A percentile compares a stretch with the other conserved stretches of the same genome.
These are phyloP conservation scores for Camellia japonica DNA, from an alignment of 148 eudicot species.

Conservation along the genomic window DNA sequence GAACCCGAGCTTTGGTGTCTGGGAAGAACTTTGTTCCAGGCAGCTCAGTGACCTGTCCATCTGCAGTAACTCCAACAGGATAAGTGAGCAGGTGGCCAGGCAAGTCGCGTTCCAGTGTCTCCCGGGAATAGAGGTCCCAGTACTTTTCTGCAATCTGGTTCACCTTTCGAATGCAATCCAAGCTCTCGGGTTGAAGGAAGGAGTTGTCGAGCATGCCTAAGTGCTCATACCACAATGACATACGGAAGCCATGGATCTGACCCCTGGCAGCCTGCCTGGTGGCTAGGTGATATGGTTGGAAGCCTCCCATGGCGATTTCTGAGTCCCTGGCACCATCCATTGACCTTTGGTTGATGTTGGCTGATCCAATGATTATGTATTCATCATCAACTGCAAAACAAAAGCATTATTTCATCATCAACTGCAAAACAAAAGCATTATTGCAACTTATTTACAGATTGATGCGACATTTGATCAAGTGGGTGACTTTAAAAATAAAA, in stretches of 20 bases:
- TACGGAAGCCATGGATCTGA: conserved; percentile 45
- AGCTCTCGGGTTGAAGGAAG: conserved; percentile 34
- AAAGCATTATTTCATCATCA: background rate
- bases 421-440: too few species aligned
- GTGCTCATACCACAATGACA: conserved; percentile 57
- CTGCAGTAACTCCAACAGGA: conserved; percentile 30
- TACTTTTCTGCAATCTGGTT: conserved; percentile 35
- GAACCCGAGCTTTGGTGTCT: conserved; percentile 33
- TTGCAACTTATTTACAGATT: too few species aligned
- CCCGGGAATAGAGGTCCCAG: conserved; percentile 41
- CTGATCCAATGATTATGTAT: conserved; percentile 27
- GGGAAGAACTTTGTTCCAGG: conserved; percentile 33
- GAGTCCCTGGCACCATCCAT: conserved; percentile 58
- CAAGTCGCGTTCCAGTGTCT: conserved; percentile 32
- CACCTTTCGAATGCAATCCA: conserved; percentile 40
- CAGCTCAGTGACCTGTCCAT: conserved; percentile 37
- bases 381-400: conserved; percentile 46
- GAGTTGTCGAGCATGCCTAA: conserved; percentile 32
- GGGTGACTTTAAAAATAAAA: too few species aligned
- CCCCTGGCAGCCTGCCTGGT: conserved; percentile 31
- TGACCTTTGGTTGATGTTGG: conserved; percentile 24
- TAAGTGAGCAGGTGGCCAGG: conserved; percentile 46
- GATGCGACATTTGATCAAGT: too few species aligned
- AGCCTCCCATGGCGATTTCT: conserved; percentile 60
- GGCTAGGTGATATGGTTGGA: conserved; percentile 47